Conservation (phyloP, 75 land plant genomes). For the Isoetes taiwanensis region DNA sequence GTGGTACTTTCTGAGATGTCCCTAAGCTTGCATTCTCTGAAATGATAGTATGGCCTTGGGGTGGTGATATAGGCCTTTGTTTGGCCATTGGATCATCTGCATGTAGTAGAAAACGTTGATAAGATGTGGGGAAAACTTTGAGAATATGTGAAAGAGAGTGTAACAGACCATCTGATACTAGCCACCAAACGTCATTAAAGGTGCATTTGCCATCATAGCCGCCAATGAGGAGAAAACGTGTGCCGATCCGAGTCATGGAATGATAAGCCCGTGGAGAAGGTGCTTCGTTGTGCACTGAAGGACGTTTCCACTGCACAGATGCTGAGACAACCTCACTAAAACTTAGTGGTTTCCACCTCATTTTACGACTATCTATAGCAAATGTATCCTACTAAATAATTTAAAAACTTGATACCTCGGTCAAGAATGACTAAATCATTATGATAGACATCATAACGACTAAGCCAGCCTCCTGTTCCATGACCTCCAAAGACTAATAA, state of each 20-base stretch:
- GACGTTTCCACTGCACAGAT: conserved; percentile 90
- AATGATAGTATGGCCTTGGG: conserved; percentile 15
- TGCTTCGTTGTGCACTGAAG: conserved; percentile 50
- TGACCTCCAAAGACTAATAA: conserved; percentile 94
- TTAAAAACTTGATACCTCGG: conserved; percentile 37
- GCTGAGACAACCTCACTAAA: conserved; percentile 38
- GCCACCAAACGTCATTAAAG: conserved; percentile 93
- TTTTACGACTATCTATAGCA: no score
- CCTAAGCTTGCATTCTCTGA: not conserved
- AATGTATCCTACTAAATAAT: not conserved
- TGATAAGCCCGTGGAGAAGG: conserved; percentile 96
- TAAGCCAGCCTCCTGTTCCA: conserved; percentile 97
- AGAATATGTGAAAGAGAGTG: not conserved
- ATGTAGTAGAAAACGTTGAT: not conserved
- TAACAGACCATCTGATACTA: conserved; percentile 72
- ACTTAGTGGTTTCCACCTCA: no score
- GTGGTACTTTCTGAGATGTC: not conserved
- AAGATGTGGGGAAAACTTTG: not conserved
- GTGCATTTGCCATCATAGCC: conserved; percentile 96
- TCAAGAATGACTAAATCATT: conserved; percentile 85
- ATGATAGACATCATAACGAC: conserved; percentile 84
- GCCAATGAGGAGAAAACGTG: conserved; percentile 78
- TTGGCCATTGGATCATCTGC: conserved; percentile 83
- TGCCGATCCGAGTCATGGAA: conserved; percentile 67
- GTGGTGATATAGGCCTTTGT: conserved; percentile 26